Base-by-base conservation (phyloP, 176 grass and related monocot species). In the Melocanna baccifera region DNA sequence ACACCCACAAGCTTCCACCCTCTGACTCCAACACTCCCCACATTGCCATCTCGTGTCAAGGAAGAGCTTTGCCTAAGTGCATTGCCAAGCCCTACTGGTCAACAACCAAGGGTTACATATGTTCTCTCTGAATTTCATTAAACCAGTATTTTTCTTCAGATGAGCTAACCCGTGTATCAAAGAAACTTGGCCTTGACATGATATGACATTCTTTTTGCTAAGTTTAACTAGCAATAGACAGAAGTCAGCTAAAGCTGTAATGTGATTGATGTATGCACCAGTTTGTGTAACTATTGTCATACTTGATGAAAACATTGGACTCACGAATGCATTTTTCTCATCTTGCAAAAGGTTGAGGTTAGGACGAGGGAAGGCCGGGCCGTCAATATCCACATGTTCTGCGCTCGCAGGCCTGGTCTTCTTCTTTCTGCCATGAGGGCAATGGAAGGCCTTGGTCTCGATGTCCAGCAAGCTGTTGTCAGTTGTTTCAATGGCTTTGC, bases 401-500 rank as follows among this genome's bases (percentile, higher is more conserved):
- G 97, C 6, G 81, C 93, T 46, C 97, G 93, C 72, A 89, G 88
- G 86, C 97, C 97, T 2, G 97, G 97, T 36, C 81, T 99, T 39
- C 75, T 96, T 51, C 93, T 99, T 0, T 94, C 91, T 46, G 79
- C 97, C 16, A 96, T 99, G 93, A 91, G 84, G 50, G 93, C 91
- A 0, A 89, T 99, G 2, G 97, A 99, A 83, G 75, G 86, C n/a
- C 90, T 99, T 3, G 97, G 97, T n/a, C 86, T 96, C 13, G 97
- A 99, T 46, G 89, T 99, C 61, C 91, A 99, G 41, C 97, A 99
- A 88, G 97, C 93, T 70, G 97, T 99, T 30, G 82, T 88, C 80
- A 99, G 97, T 77, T 99, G 97, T 82, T 99, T 96, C 93, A 99
- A 94, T 76, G 97, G 93, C 26, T 99, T 99, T 48, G 88, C 93